These are phyloP conservation scores for Coemansia sp. DNA, from an alignment of 371 early-diverging fungal genomes.

Conservation along the genomic window DNA sequence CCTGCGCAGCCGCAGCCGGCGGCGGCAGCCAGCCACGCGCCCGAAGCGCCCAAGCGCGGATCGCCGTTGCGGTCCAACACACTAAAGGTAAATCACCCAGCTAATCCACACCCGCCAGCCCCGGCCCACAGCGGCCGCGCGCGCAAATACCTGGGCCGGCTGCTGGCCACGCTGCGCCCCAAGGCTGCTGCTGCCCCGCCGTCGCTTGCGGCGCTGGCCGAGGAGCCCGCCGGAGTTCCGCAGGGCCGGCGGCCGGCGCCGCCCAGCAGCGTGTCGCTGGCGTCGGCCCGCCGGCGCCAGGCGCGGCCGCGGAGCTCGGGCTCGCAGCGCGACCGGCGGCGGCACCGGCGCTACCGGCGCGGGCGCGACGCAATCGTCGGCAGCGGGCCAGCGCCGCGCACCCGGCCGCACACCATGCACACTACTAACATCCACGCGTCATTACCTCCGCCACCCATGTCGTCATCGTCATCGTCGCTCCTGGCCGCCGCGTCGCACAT, in stretches of 20 bases:
- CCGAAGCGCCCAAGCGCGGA: neutral
- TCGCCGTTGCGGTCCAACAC: conserved; percentile 6
- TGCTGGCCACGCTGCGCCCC: conserved; percentile 1
- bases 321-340: conserved; percentile 2
- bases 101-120: neutral
- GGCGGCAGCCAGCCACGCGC: neutral
- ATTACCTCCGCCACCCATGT: neutral
- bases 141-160: conserved; percentile 7
- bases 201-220: neutral
- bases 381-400: neutral
- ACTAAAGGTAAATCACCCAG: conserved; percentile 20
- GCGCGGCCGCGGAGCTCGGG: no score
- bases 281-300: no score
- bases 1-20: no score
- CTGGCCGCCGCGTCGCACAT: conserved; percentile 14
- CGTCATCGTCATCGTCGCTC: neutral
- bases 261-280: neutral
- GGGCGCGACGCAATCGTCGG: conserved; percentile 1
- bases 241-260: neutral
- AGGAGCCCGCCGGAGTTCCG: neutral
- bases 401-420: neutral
- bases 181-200: neutral
- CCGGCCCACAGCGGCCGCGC: neutral
- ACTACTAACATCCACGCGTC: neutral
- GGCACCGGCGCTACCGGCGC: neutral